These are phyloP conservation scores for Tulasnella sp. DNA, from an alignment of 768 basidiomycete genomes.

Conservation along the genomic window DNA sequence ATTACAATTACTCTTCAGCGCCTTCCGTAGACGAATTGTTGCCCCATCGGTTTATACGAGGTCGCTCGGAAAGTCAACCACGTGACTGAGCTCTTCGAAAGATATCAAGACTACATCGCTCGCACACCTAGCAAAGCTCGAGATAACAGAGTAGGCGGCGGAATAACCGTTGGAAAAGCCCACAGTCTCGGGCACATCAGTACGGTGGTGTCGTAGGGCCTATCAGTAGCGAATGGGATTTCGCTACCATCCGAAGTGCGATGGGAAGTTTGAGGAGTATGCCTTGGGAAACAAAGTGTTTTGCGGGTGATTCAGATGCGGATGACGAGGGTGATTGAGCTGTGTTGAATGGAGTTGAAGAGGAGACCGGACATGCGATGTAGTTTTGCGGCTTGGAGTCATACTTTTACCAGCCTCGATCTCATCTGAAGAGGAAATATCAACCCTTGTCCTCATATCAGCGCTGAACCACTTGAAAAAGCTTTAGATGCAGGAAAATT, in stretches of 20 bases:
- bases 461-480: no score
- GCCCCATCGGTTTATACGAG: constrained; percentile 82
- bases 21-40: constrained; percentile 85
- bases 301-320: constrained; percentile 32
- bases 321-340: constrained; percentile 8
- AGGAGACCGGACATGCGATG: not conserved
- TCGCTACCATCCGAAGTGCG: constrained; percentile 61
- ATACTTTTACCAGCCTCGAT: constrained; percentile 43
- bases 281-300: constrained; percentile 37
- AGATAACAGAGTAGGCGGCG: constrained; percentile 1
- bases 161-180: constrained; percentile 1
- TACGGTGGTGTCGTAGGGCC: constrained; percentile 34
- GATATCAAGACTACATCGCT: constrained; percentile 63
- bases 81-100: constrained; percentile 78
- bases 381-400: constrained; percentile 34
- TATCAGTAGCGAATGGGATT: constrained; percentile 89
- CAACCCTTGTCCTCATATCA: not conserved
- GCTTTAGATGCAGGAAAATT: no score
- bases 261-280: constrained; percentile 45
- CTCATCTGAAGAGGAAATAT: constrained; percentile 37
- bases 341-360: constrained; percentile 1
- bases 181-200: constrained; percentile 18
- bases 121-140: constrained; percentile 35
- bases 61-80: constrained; percentile 69
- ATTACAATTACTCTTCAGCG: constrained; percentile 41